Evolutionary conservation across 495 filamentous ascomycete species (phyloP).

Genomic region (Astrocystis sublimbata): DNA sequence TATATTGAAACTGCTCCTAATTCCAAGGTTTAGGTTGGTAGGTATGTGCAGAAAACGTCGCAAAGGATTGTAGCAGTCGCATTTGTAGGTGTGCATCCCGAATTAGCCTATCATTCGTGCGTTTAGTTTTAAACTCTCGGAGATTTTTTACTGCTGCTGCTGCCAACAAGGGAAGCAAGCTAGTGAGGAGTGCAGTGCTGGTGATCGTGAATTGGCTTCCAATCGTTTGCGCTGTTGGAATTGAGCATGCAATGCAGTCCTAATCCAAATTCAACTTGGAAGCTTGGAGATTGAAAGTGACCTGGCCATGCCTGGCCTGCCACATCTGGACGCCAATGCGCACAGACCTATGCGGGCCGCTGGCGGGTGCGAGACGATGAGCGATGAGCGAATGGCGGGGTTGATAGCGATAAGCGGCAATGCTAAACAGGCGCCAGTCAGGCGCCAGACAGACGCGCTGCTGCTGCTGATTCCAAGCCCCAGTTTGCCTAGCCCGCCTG

Average conservation of each 20-base stretch:
- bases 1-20: no score
- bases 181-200: background rate
- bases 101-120: constrained; percentile 9
- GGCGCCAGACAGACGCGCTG: constrained; percentile 21
- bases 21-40: no score
- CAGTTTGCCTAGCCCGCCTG: no score
- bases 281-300: no score
- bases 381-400: background rate
- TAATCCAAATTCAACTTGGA: no score
- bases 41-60: no score
- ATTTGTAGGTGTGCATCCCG: constrained; percentile 6
- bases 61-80: no score
- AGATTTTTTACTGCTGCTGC: constrained; percentile 5
- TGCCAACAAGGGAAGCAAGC: no score
- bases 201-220: constrained; percentile 18
- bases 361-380: background rate
- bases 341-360: constrained; percentile 11
- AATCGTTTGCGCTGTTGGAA: constrained; percentile 5
- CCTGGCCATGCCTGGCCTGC: no score
- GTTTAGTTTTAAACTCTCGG: constrained; percentile 11
- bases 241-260: no score
- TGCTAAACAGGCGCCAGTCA: constrained; percentile 13
- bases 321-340: no score
- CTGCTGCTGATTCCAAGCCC: no score
- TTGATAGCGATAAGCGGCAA: constrained; percentile 9